phyloP scores from a whole-genome alignment of 2,329 filamentous ascomycete genomes.

The Fusarium duplospermum region DNA sequence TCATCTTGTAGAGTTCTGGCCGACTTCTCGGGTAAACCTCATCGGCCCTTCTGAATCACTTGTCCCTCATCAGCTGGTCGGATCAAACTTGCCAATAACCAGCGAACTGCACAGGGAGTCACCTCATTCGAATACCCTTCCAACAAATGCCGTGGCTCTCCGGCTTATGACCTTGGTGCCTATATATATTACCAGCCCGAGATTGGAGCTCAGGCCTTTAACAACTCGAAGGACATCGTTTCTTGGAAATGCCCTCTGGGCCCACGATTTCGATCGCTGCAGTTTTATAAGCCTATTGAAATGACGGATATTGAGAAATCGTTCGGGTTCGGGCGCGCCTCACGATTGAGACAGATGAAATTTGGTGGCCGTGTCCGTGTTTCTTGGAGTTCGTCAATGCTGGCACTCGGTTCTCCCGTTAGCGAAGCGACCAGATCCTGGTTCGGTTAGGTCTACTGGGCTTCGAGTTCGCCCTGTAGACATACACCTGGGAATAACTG shows the following conservation, averaged over 20 bases:
- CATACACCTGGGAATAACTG: background rate
- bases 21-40: no score
- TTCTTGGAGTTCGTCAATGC: background rate
- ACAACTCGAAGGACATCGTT: background rate
- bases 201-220: background rate
- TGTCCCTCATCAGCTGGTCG: background rate
- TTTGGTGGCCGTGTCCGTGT: background rate
- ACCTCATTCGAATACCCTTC: rapidly evolving
- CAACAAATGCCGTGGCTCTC: background rate
- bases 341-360: background rate
- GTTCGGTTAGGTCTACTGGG: background rate
- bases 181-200: background rate
- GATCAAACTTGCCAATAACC: background rate
- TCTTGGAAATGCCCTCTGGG: background rate
- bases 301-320: background rate
- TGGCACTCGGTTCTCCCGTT: no score
- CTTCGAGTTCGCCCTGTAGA: background rate
- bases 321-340: background rate
- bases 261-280: background rate
- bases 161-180: no score
- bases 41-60: background rate
- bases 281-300: background rate
- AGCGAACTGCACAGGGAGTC: background rate
- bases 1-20: no score
- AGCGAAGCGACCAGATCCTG: no score